Percentiles rank a stretch among this genome's conserved stretches.
Evolutionary conservation across 23 red algal species (phyloP).

Genomic region (Gracilaria domingensis): DNA sequence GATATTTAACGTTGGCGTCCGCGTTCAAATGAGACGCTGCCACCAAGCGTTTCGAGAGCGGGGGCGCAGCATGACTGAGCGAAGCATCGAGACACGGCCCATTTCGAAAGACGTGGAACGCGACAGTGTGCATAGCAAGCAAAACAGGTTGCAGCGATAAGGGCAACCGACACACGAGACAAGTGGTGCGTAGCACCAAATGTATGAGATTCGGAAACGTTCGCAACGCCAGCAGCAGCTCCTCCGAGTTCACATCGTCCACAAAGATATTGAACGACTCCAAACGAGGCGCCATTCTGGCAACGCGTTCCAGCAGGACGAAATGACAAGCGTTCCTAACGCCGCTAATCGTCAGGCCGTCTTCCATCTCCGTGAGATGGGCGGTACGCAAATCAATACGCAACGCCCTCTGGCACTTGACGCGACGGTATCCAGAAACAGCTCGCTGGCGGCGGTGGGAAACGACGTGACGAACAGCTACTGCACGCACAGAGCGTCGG

Average conservation of each 20-base stretch:
- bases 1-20: not conserved
- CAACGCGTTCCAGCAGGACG: not conserved
- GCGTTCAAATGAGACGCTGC: not conserved
- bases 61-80: not conserved
- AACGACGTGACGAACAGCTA: slow-evolving; percentile 24
- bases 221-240: not conserved
- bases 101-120: slow-evolving; percentile 9
- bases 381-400: slow-evolving; percentile 8
- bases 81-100: not conserved
- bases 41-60: not conserved
- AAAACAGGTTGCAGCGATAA: not conserved
- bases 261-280: slow-evolving; percentile 23
- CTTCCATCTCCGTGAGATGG: not conserved
- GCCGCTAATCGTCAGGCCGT: not conserved
- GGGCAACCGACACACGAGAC: not conserved
- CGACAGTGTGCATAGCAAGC: not conserved
- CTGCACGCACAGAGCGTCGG: not conserved
- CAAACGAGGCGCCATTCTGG: not conserved
- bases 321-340: not conserved
- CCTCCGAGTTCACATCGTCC: not conserved
- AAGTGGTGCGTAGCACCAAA: slow-evolving; percentile 17
- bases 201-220: not conserved
- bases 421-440: not conserved
- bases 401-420: not conserved
- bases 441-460: not conserved